phyloP scores from a whole-genome alignment of 225 moss, liverwort and hornwort genomes.

The Takakia lepidozioides region DNA sequence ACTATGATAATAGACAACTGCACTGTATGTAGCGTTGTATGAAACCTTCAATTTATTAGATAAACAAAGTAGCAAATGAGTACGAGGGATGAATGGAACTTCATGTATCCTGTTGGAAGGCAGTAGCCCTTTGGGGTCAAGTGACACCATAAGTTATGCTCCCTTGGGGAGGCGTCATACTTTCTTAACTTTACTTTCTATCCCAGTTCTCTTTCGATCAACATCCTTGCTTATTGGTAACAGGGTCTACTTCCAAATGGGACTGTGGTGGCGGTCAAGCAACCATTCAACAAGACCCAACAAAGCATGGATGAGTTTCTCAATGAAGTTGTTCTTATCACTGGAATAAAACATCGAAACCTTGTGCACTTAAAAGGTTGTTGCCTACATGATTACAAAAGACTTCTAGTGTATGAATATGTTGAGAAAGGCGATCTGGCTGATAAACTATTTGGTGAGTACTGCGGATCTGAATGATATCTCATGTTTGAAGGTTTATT shows the following conservation, averaged over 20 bases:
- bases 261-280: constrained; percentile 36
- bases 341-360: constrained; percentile 51
- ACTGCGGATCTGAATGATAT: too few species aligned
- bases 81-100: too few species aligned
- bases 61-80: too few species aligned
- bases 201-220: too few species aligned
- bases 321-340: constrained; percentile 56
- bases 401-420: constrained; percentile 59
- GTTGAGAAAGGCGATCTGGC: constrained; percentile 52
- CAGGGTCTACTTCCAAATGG: constrained; percentile 31
- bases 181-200: too few species aligned
- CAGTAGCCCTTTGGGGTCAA: too few species aligned
- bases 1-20: constrained; percentile 16
- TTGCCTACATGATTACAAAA: constrained; percentile 36
- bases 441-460: constrained; percentile 20
- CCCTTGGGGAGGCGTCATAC: too few species aligned
- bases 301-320: constrained; percentile 39
- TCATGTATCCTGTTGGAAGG: too few species aligned
- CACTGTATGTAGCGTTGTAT: too few species aligned
- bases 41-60: too few species aligned
- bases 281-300: constrained; percentile 14
- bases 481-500: neutral
- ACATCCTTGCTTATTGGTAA: constrained; percentile 8
- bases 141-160: too few species aligned
- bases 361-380: constrained; percentile 60